These are phyloP conservation scores for Erodium maritimum DNA, from an alignment of 345 rosid species.

Conservation along the genomic window DNA sequence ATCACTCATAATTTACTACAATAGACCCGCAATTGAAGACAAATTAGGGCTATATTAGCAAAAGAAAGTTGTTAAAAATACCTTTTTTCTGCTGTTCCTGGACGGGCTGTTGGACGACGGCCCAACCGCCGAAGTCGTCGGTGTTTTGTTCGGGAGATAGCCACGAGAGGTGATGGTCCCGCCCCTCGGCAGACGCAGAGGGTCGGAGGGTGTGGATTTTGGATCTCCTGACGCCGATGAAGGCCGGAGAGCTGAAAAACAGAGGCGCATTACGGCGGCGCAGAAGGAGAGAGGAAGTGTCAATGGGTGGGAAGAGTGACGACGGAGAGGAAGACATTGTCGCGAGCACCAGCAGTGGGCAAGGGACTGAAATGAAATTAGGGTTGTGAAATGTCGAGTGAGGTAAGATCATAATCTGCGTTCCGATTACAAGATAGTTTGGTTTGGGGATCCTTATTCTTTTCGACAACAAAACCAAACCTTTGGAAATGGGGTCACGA, in stretches of 20 bases:
- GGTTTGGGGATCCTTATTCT: no score
- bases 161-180: constrained; percentile 40
- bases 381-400: not conserved
- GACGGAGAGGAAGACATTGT: constrained; percentile 12
- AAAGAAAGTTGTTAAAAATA: constrained; percentile 17
- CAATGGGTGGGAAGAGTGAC: constrained; percentile 18
- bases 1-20: no score
- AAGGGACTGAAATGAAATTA: not conserved
- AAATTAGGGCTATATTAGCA: not conserved
- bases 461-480: no score
- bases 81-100: constrained; percentile 6
- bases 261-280: constrained; percentile 28
- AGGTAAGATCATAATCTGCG: no score
- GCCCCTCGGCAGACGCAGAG: constrained; percentile 28
- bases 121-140: constrained; percentile 55
- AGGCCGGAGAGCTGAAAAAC: constrained; percentile 14
- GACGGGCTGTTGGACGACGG: constrained; percentile 27
- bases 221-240: constrained; percentile 12
- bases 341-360: no score
- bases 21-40: not conserved
- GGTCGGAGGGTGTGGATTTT: constrained; percentile 24
- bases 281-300: constrained; percentile 16
- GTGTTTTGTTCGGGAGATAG: constrained; percentile 22
- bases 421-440: no score
- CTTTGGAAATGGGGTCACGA: no score